These are phyloP conservation scores for Wickerhamomyces bovis DNA, from an alignment of 805 yeast species.

Conservation along the genomic window DNA sequence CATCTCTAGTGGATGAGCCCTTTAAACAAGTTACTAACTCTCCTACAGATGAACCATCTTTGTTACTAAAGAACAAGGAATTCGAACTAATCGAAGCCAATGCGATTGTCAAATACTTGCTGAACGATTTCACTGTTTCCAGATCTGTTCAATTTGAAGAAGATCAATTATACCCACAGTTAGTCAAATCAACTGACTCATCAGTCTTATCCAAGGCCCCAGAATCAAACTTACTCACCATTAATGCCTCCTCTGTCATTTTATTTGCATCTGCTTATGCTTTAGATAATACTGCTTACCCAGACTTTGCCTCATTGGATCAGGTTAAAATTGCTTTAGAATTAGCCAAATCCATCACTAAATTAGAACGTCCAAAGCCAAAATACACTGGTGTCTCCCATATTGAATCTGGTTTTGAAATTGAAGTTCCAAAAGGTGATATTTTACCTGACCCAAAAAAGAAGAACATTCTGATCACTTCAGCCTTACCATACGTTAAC, in stretches of 20 bases:
- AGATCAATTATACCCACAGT: slow-evolving; percentile 33
- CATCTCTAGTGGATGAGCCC: not conserved
- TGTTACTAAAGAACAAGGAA: slow-evolving; percentile 16
- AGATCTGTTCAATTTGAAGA: slow-evolving; percentile 38
- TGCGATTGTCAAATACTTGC: slow-evolving; percentile 61
- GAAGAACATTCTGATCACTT: slow-evolving; percentile 83
- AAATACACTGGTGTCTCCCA: slow-evolving; percentile 36
- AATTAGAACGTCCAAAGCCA: slow-evolving; percentile 34
- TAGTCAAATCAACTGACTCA: slow-evolving; percentile 27
- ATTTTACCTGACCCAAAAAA: slow-evolving; percentile 53
- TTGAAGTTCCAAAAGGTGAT: slow-evolving; percentile 27
- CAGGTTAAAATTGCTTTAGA: slow-evolving; percentile 41
- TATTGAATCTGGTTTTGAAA: slow-evolving; percentile 21
- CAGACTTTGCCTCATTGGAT: slow-evolving; percentile 24
- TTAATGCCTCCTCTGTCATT: slow-evolving; percentile 49
- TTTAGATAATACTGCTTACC: slow-evolving; percentile 21
- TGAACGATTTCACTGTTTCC: slow-evolving; percentile 38
- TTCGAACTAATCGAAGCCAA: slow-evolving; percentile 55
- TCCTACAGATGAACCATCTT: slow-evolving; percentile 17
- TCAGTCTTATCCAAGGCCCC: slow-evolving; percentile 8
- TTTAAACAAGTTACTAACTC: slow-evolving; percentile 1
- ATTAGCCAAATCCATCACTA: slow-evolving; percentile 40
- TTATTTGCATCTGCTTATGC: slow-evolving; percentile 56
- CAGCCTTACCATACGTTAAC: slow-evolving; percentile 96
- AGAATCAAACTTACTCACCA: slow-evolving; percentile 24